Evolutionary conservation across 768 basidiomycete genomes (phyloP), one percentile per base, ranked within the genome.

Genomic region (Glaciozyma martinii): DNA sequence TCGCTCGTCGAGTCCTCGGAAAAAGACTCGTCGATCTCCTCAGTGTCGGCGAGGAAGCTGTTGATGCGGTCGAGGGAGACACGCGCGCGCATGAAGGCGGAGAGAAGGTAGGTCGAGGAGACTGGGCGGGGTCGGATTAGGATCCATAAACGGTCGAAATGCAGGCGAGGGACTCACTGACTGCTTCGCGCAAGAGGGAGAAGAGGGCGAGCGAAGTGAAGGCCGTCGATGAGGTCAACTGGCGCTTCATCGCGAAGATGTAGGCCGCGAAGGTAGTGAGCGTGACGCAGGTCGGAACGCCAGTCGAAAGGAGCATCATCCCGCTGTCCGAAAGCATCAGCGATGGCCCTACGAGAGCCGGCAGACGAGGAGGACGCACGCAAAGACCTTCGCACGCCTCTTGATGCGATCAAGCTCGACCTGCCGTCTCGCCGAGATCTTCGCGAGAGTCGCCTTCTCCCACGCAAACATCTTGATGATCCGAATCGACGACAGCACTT

Each of bases 191-290:
- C 0, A 74, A 43, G 19, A 71, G 50, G 40, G 76, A 75, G 74
- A 79, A 79, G 25, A 80, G 71, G 18, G 77, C 74, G 52, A 80
- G 70, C 19, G 76, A 72, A 25, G 78, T 75, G 68, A 80, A 80
- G 1, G 79, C 79, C 13, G 73, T 72, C 25, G 77, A 76, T 8
- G 78, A 70, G 8, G 71, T 71, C 29, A 74, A 66, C 1, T 60
- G 42, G 25, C 70, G 53, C 33, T 63, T 60, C 63, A 65, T 59
- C 16, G 49, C 84, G 76, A 91, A 94, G 0, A 85, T 85, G 57
- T 44, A 44, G 27, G 57, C 42, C 15, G 43, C 57, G 76, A 92
- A 95, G 0, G 86, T 86, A 50, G 90, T 80, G 65, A 81, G 81
- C 4, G 78, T 77, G 30, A 81, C 66, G 32, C 93, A 25, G 3